Evolutionary conservation across 208 protist species (phyloP), one percentile per base, ranked within the genome.

Genomic region (Crithidia bombi): DNA sequence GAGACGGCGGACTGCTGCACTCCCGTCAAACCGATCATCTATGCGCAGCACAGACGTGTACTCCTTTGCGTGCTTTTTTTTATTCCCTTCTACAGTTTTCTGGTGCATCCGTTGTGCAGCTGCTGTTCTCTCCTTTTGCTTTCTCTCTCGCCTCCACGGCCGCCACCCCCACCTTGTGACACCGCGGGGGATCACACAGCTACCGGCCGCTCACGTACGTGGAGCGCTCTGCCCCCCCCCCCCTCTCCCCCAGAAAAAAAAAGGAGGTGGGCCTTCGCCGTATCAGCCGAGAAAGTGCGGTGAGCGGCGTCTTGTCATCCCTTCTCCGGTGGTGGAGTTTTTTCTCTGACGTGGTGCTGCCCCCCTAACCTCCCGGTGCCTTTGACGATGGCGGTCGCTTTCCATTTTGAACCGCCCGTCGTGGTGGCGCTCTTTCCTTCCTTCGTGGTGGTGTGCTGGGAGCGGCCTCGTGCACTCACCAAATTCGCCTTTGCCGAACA

Each of bases 371-470:
- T n/a, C n/a, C n/a, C n/a, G n/a, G n/a, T n/a, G 32, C 33, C 19
- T 39, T 3, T 21, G n/a, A 11, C 17, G 25, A 61, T 61, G 64
- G 28, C 51, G 5, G 21, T 19, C 17, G 2, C 64, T 3, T 36
- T 35, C 2, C 51, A 36, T 5, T 72, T 83, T 33, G 61, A 70
- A 32, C 44, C 57, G 15, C 62, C 63, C 2, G 43, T 38, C 17
- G 69, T 78, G 33, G 74, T 69, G 64, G 79, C 65, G 26, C 52
- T 86, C 7, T 92, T 82, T 36, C 73, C 86, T 6, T 73, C 81
- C 11, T 83, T 62, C 57, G 81, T 74, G 6, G 52, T 89, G 6
- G 47, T 92, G 12, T 76, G 46, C 47, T 92, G 87, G 87, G 58
- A 75, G 23, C 75, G 44, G 5, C 82, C 86, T 23, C 66, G 56